Base-by-base conservation (phyloP, 768 basidiomycete species). In the Pleurotus ostreatus region DNA sequence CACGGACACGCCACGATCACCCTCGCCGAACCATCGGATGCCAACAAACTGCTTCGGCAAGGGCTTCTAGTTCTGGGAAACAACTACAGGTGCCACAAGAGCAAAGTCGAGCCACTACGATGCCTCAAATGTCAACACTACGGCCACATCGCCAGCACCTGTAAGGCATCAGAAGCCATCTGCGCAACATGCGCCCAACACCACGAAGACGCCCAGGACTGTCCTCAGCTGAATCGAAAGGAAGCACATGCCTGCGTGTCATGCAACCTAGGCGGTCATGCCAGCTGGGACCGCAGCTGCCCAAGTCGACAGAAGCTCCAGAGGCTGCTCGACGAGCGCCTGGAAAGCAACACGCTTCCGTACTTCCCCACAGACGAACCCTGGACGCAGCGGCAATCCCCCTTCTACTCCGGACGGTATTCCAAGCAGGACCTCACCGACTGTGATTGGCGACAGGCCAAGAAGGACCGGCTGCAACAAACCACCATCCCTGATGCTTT, bases 351-450 rank as follows among this genome's bases (percentile, higher is more conserved):
- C 16, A 20, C 25, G 3, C 22, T 26, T 5, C 49, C 49, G 2
- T 49, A 49, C 16, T 49, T 49, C 49, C 49, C 49, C 5, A 49
- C 49, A 49, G 49, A 49, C 2, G 49, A 49, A 34, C 49, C 49
- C 25, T 49, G 49, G 49, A 49, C 49, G 4, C 49, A 49, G 26
- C 26, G 26, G 26, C 26, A 30, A 8, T 30, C 26, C 26, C 26
- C 26, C 26, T 30, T 30, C 26, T 30, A 30, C 26, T 7, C 26
- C 7, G 26, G 26, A 30, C 5, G 26, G 26, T 30, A 30, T 5
- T 30, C 26, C 26, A 30, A 30, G 6, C 26, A 30, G 26, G 26
- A 30, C 26, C 26, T 30, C 26, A 30, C 26, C 7, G 7, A 30
- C 9, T 30, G 26, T 30, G 7, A 30, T 5, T 30, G 26, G 26